Evolutionary conservation across 2,329 filamentous ascomycete genomes (phyloP).

Genomic region (Conoideocrella luteorostrata): DNA sequence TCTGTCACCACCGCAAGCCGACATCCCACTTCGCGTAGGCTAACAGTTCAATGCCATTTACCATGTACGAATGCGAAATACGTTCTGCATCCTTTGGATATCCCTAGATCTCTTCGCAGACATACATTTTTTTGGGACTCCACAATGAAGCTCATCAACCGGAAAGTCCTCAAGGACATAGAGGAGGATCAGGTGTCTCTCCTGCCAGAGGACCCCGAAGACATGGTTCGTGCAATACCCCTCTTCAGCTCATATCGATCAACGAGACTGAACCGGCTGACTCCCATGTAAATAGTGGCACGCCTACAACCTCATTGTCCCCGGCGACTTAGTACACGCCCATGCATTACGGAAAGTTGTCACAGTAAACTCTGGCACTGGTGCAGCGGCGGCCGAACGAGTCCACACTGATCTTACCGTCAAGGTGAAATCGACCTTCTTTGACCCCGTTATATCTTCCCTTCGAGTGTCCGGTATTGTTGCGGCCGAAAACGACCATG

Average conservation of each 20-base stretch:
- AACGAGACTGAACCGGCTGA: slow-evolving; percentile 7
- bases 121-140: neutral
- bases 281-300: slow-evolving; percentile 40
- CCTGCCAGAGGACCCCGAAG: slow-evolving; percentile 38
- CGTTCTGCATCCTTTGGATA: neutral
- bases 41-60: neutral
- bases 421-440: slow-evolving; percentile 50
- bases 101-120: neutral
- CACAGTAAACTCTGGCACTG: slow-evolving; percentile 41
- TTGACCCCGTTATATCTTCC: slow-evolving; percentile 48
- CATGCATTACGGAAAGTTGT: slow-evolving; percentile 51
- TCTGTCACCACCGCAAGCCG: neutral
- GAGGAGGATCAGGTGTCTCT: slow-evolving; percentile 36
- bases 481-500: slow-evolving; percentile 44
- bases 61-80: neutral
- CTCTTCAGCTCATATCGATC: neutral
- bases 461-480: slow-evolving; percentile 52
- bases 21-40: neutral
- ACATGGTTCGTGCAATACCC: slow-evolving; percentile 32
- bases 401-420: slow-evolving; percentile 54
- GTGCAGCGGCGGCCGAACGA: slow-evolving; percentile 41
- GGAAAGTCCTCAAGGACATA: slow-evolving; percentile 29
- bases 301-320: slow-evolving; percentile 53
- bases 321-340: slow-evolving; percentile 47
- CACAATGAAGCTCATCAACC: slow-evolving; percentile 35